Percentiles rank a stretch among this genome's conserved stretches.
These are phyloP conservation scores for Hansenula sp. DNA, from an alignment of 1,139 yeast species.

Conservation along the genomic window DNA sequence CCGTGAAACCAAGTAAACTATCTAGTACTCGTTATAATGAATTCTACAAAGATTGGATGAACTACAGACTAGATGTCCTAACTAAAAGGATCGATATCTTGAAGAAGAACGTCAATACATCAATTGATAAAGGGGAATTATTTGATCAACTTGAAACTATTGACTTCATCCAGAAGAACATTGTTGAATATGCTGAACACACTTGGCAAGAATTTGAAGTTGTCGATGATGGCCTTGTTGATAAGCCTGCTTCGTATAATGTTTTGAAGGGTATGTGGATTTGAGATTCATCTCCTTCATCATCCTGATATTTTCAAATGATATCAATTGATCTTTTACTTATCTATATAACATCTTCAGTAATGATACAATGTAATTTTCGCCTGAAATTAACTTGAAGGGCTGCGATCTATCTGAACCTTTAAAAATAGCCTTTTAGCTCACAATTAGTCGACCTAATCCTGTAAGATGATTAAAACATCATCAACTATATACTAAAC, in stretches of 20 bases:
- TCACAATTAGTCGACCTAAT: no score
- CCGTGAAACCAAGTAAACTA: conserved; percentile 34
- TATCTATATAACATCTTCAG: no score
- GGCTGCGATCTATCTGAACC: no score
- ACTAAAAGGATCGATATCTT: conserved; percentile 33
- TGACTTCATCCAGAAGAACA: conserved; percentile 34
- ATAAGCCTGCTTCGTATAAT: not conserved
- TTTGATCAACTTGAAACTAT: conserved; percentile 36
- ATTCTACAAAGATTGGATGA: conserved; percentile 43
- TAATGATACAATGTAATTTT: no score
- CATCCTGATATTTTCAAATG: no score
- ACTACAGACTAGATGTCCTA: conserved; percentile 38
- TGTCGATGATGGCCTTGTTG: conserved; percentile 28
- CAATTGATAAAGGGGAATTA: conserved; percentile 2
- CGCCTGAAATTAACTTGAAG: no score
- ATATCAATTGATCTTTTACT: no score
- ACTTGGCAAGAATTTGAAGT: conserved; percentile 49
- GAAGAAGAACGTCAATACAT: conserved; percentile 21
- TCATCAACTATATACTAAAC: no score
- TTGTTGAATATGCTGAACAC: conserved; percentile 31
- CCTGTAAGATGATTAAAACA: no score
- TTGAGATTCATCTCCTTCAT: no score
- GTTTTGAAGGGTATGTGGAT: no score
- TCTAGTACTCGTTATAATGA: conserved; percentile 33
- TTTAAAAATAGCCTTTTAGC: no score